Base-by-base conservation (phyloP, 139 green algal species). In the Ulvella scutata region DNA sequence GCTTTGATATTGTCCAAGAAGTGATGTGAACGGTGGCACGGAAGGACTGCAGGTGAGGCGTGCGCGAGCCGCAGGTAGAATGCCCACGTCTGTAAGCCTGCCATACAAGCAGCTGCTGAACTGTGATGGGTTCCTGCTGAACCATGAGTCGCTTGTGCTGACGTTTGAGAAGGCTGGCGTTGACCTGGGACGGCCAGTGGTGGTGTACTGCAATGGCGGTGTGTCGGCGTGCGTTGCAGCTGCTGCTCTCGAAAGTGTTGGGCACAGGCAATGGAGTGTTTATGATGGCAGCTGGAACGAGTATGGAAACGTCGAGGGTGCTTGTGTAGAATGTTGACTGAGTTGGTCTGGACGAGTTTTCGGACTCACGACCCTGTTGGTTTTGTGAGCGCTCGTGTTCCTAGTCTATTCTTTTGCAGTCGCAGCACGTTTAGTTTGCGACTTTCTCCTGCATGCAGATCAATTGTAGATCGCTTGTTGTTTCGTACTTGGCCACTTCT, bases 121-220 rank as follows among this genome's bases (percentile, higher is more conserved):
- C 7, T 72, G 43, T 17, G 62, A 38, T 21, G 29, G 17, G 61
- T 26, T 73, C 10, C 35, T 73, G 3, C 43, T 79, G 44, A 37
- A 72, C 59, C 43, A 75, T 44, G 43, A 77, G 36, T 0, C 31
- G 17, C 51, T 67, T 10, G 4, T n/a, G 20, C 51, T 36, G 20
- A 26, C 33, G 20, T 67, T 67, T 67, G 51, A 10, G 6, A 23
- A 26, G 33, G 10, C 51, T 36, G 51, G 51, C 4, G 33, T 67
- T 26, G 20, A 67, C 20, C 17, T 67, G 51, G 6, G 4, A 67
- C 37, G 75, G 72, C 43, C 31, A 17, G 62, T 82, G 3, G 34
- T 79, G 0, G 26, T 77, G 3, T 82, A 79, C 44, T 82, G 78
- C 44, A 82, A 82, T 37, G 78, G 78, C n/a, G 78, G 78, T 31